Evolutionary conservation across 2,329 filamentous ascomycete species (phyloP).

Genomic region (Colletotrichum lindemuthianum): DNA sequence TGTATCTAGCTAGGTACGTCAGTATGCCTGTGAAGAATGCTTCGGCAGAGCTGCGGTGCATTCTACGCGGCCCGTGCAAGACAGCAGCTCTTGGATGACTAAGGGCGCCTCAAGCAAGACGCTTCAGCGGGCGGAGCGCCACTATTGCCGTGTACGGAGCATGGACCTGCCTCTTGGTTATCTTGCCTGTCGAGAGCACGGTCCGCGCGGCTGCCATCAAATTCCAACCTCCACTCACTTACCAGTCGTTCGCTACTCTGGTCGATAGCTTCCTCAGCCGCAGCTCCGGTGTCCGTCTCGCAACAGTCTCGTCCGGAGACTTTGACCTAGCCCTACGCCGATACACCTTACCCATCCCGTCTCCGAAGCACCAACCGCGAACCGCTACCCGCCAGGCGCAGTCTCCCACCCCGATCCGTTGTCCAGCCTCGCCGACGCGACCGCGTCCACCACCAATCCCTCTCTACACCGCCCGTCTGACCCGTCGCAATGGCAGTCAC

Average conservation of each 20-base stretch:
- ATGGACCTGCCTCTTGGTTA: neutral
- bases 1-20: neutral
- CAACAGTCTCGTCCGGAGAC: neutral
- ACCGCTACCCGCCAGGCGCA: neutral
- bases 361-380: slow-evolving; percentile 8
- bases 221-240: slow-evolving; percentile 10
- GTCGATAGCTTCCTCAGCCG: neutral
- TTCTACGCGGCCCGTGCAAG: slow-evolving; percentile 11
- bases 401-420: neutral
- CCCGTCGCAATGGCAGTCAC: slow-evolving; percentile 48
- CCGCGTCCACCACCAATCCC: neutral
- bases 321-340: neutral
- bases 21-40: neutral
- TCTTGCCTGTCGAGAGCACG: neutral
- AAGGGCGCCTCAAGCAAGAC: neutral
- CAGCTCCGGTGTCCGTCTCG: neutral
- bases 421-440: slow-evolving; percentile 12
- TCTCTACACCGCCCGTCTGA: neutral
- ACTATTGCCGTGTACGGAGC: too few relatives aligned
- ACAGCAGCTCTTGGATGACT: neutral
- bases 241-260: neutral
- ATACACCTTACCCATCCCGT: neutral
- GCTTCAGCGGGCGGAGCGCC: neutral
- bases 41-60: slow-evolving; percentile 4
- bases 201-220: slow-evolving; percentile 9